phyloP scores from a whole-genome alignment of 805 yeast genomes.

The Metschnikowia vanudenii region DNA sequence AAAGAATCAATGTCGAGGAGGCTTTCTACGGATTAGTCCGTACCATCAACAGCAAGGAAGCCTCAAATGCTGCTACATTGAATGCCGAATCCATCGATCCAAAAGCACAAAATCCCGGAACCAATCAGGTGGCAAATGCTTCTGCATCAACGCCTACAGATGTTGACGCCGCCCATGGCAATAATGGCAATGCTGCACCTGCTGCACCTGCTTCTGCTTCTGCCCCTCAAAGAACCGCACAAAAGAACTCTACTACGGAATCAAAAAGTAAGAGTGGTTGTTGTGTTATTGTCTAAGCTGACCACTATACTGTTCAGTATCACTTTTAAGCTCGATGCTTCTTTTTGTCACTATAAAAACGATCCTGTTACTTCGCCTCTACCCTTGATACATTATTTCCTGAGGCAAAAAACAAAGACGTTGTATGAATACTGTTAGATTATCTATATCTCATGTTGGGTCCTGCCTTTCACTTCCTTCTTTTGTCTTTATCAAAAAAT shows the following conservation, averaged over 20 bases:
- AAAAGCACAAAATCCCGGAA: constrained; percentile 3
- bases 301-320: not conserved
- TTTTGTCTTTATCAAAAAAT: not conserved
- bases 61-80: constrained; percentile 5
- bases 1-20: constrained; percentile 84
- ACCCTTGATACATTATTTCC: not conserved
- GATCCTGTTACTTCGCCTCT: not conserved
- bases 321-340: not conserved
- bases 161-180: not conserved
- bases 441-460: constrained; percentile 6
- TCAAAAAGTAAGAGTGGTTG: constrained; percentile 20
- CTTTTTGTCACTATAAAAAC: not conserved
- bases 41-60: constrained; percentile 37
- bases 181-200: not conserved
- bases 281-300: constrained; percentile 19
- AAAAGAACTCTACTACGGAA: constrained; percentile 9
- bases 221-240: constrained; percentile 15
- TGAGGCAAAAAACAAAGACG: not conserved
- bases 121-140: constrained; percentile 3
- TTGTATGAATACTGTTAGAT: constrained; percentile 4
- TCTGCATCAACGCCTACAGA: constrained; percentile 1
- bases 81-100: constrained; percentile 7
- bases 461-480: constrained; percentile 8
- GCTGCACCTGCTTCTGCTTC: constrained; percentile 5
- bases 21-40: constrained; percentile 72